Evolutionary conservation across 140 eudicot genomes (phyloP).

Genomic region (Stevia rebaudiana): DNA sequence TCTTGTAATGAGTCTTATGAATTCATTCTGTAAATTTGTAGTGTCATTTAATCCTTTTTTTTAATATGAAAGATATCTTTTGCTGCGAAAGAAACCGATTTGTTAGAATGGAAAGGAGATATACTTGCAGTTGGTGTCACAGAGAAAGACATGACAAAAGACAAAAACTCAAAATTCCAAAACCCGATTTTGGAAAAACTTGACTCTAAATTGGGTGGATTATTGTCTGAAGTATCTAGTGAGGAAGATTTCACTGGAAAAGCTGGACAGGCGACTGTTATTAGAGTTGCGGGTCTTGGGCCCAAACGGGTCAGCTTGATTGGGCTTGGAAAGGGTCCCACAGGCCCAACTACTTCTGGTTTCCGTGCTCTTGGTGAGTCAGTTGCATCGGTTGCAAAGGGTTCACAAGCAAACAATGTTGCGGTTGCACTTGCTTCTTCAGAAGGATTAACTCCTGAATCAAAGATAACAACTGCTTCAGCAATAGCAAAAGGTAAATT

Average conservation of each 20-base stretch:
- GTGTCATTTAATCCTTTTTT: constrained; percentile 1
- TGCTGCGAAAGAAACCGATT: constrained; percentile 74
- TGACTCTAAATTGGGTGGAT: constrained; percentile 60
- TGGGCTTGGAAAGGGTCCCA: constrained; percentile 62
- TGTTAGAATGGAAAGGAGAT: constrained; percentile 92
- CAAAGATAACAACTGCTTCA: constrained; percentile 55
- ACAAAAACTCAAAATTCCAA: constrained; percentile 54
- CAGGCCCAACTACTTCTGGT: constrained; percentile 32
- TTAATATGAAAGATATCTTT: constrained; percentile 51
- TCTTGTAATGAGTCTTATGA: neutral
- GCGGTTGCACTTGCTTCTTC: constrained; percentile 76
- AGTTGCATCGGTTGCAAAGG: constrained; percentile 73
- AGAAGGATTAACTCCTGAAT: constrained; percentile 56
- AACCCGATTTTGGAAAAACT: constrained; percentile 60
- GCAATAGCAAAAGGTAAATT: constrained; percentile 70
- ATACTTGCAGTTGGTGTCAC: constrained; percentile 87
- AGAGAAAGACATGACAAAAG: constrained; percentile 66
- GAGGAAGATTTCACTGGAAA: constrained; percentile 94
- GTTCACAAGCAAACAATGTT: constrained; percentile 62
- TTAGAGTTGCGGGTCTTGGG: constrained; percentile 56
- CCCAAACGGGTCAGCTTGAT: constrained; percentile 72
- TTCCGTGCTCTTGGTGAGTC: constrained; percentile 78
- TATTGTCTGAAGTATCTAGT: constrained; percentile 61
- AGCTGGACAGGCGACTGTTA: constrained; percentile 59
- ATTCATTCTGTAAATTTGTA: neutral